Conservation (phyloP, 192 early-diverging fungal species). For the Entomortierella beljakovae region DNA sequence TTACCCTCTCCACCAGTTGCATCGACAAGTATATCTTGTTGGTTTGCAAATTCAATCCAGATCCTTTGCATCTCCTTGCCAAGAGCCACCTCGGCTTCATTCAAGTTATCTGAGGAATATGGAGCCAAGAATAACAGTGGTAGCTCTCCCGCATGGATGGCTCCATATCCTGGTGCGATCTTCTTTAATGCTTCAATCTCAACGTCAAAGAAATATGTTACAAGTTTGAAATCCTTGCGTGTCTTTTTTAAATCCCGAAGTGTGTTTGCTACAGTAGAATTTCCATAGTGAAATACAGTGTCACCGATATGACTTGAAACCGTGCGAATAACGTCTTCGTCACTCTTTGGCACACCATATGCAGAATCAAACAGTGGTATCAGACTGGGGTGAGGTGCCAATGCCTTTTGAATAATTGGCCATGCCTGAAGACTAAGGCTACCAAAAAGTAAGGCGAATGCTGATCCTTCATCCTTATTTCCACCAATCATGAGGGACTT, state of each 20-base stretch:
- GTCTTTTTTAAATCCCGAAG: conserved; percentile 1
- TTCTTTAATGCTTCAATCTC: neutral
- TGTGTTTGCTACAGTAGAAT: neutral
- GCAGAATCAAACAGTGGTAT: neutral
- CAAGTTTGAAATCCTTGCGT: neutral
- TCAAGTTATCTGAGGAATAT: conserved; percentile 1
- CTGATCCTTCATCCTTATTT: conserved; percentile 29
- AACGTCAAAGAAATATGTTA: conserved; percentile 15
- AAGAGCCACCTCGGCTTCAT: neutral
- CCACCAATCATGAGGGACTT: conserved; percentile 35
- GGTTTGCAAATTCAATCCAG: conserved; percentile 32
- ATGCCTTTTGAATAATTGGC: neutral
- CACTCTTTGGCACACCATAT: conserved; percentile 21
- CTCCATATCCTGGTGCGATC: conserved; percentile 5
- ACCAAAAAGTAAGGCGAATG: conserved; percentile 4
- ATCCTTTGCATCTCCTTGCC: conserved; percentile 22
- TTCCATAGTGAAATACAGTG: conserved; percentile 6
- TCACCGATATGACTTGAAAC: conserved; percentile 5
- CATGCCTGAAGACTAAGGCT: conserved; percentile 1
- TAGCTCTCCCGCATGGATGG: conserved; percentile 32
- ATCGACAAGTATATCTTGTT: neutral
- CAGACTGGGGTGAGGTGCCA: conserved; percentile 11
- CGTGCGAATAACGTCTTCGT: conserved; percentile 9
- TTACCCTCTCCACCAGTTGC: neutral
- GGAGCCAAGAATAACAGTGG: conserved; percentile 23